These are phyloP conservation scores for Oropetium thomaeum DNA, from an alignment of 176 grass and related monocot species.

Conservation along the genomic window DNA sequence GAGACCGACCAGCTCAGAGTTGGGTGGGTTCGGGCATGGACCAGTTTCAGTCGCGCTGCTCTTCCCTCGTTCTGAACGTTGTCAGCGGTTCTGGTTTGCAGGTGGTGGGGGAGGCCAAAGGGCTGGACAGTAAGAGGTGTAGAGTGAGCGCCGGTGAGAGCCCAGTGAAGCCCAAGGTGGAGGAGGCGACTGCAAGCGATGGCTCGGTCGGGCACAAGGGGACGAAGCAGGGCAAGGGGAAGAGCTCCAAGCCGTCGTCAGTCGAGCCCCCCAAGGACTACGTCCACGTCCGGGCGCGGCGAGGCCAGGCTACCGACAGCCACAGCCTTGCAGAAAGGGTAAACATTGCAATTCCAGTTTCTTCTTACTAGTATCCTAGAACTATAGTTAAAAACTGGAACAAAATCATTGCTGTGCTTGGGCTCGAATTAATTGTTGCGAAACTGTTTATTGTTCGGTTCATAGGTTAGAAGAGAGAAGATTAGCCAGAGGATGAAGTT, in stretches of 20 bases:
- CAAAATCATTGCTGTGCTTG: not conserved
- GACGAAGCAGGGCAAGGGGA: conserved; percentile 52
- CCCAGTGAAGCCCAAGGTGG: conserved; percentile 38
- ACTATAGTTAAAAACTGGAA: not conserved
- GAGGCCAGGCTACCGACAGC: conserved; percentile 91
- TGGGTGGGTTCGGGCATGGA: not conserved
- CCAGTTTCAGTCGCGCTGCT: not conserved
- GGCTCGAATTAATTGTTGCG: not conserved
- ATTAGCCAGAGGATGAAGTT: conserved; percentile 85
- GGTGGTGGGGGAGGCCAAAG: conserved; percentile 37
- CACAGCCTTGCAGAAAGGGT: conserved; percentile 98
- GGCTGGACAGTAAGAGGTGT: conserved; percentile 41
- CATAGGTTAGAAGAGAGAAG: conserved; percentile 91
- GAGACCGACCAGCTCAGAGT: not conserved
- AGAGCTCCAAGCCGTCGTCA: conserved; percentile 43
- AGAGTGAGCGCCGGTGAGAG: conserved; percentile 16
- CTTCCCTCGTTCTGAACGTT: not conserved
- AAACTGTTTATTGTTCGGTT: not conserved
- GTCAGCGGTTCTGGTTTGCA: conserved; percentile 27
- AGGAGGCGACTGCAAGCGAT: conserved; percentile 38
- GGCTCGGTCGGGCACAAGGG: conserved; percentile 31
- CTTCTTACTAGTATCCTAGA: not conserved
- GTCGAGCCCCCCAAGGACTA: conserved; percentile 77
- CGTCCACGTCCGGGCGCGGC: conserved; percentile 87
- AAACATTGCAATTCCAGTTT: not conserved